phyloP scores from a whole-genome alignment of 108 stramenopile species.

The Cyclotella kingstonii region DNA sequence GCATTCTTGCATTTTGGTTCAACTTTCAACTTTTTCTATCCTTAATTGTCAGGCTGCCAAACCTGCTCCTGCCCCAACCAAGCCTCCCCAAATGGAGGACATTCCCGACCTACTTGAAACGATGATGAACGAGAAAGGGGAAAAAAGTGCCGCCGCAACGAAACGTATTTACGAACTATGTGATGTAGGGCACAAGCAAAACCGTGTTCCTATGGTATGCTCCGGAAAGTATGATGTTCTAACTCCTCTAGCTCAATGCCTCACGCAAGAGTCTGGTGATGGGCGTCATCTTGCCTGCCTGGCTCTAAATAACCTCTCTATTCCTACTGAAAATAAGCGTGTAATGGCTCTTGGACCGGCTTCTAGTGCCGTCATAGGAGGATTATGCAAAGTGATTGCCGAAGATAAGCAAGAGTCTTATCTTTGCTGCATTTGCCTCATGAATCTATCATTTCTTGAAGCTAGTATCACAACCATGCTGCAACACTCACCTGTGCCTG shows the following conservation, averaged over 20 bases:
- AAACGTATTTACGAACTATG: slow-evolving; percentile 91
- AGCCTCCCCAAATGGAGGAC: slow-evolving; percentile 87
- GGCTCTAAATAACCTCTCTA: slow-evolving; percentile 89
- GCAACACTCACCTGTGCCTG: slow-evolving; percentile 75
- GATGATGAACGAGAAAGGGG: slow-evolving; percentile 82
- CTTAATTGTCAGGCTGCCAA: not conserved
- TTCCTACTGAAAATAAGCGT: slow-evolving; percentile 92
- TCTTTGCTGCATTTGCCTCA: slow-evolving; percentile 92
- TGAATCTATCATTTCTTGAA: slow-evolving; percentile 93
- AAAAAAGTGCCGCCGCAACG: slow-evolving; percentile 84
- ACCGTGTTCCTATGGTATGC: slow-evolving; percentile 93
- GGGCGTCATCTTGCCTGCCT: slow-evolving; percentile 89
- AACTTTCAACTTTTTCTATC: not conserved
- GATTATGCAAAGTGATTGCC: slow-evolving; percentile 87
- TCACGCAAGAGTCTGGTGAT: slow-evolving; percentile 87
- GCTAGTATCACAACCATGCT: slow-evolving; percentile 85
- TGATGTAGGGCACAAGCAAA: slow-evolving; percentile 92
- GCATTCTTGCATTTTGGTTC: not conserved
- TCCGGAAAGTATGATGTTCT: slow-evolving; percentile 87
- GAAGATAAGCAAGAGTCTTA: slow-evolving; percentile 92
- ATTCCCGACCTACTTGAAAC: slow-evolving; percentile 86
- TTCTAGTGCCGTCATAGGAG: slow-evolving; percentile 83
- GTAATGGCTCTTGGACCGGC: slow-evolving; percentile 88
- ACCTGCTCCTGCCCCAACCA: slow-evolving; percentile 29
- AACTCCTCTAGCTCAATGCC: slow-evolving; percentile 83